Evolutionary conservation across 2,329 filamentous ascomycete species (phyloP).

Genomic region (Phyllachora maydis): DNA sequence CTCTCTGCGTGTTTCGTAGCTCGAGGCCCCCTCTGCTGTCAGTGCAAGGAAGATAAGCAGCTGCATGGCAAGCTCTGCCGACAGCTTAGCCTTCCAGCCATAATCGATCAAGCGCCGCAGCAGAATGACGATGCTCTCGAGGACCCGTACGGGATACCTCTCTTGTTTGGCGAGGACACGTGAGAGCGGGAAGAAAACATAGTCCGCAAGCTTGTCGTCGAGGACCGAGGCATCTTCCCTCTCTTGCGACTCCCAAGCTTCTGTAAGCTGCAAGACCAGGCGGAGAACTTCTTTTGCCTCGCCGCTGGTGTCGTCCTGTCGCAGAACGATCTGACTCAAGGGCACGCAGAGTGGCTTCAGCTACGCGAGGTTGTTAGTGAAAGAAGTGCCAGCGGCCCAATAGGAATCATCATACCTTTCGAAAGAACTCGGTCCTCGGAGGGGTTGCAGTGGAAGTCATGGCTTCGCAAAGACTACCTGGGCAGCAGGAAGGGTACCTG

Average conservation of each 20-base stretch:
- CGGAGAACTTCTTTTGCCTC: constrained; percentile 5
- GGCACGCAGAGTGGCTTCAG: constrained; percentile 9
- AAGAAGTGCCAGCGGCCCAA: too few species aligned
- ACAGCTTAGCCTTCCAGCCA: constrained; percentile 60
- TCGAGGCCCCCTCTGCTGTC: constrained; percentile 53
- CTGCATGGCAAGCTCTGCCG: constrained; percentile 57
- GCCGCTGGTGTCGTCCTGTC: constrained; percentile 4
- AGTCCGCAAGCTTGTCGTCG: constrained; percentile 75
- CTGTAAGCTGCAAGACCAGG: constrained; percentile 4
- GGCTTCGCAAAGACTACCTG: too few species aligned
- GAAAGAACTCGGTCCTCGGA: too few species aligned
- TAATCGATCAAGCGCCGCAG: constrained; percentile 51
- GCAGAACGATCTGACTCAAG: constrained; percentile 7
- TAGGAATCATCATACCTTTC: too few species aligned
- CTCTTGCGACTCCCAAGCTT: constrained; percentile 6
- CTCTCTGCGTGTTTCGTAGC: constrained; percentile 20
- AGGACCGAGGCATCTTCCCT: constrained; percentile 25
- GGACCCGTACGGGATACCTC: constrained; percentile 44
- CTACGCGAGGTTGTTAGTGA: constrained; percentile 3
- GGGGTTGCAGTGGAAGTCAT: too few species aligned
- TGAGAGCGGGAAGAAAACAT: constrained; percentile 83
- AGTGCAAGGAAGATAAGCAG: constrained; percentile 71
- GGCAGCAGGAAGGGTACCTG: too few species aligned
- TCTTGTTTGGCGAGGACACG: constrained; percentile 65
- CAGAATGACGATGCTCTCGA: constrained; percentile 62